Evolutionary conservation across 78 protist genomes (phyloP), one percentile per base, ranked within the genome.

Genomic region (Dictyostelium discoideum): DNA sequence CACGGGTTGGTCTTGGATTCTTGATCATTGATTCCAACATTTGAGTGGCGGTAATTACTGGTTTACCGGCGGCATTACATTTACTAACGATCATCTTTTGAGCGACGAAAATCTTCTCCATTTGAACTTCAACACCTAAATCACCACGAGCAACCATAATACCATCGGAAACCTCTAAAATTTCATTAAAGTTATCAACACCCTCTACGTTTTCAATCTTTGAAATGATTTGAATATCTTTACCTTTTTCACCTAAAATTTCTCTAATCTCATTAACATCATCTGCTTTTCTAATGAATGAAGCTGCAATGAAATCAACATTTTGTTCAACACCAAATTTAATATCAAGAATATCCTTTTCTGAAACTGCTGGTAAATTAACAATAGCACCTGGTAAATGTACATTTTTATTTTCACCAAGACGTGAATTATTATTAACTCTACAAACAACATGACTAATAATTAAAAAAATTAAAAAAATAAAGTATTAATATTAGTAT

Each of bases 81-180:
- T 98, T 96, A 18, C 81, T 26, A 16, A 98, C 97, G 67, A 98
- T 97, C 98, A 89, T 86, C 97, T 98, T 98, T 95, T 98, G 99
- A 18, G 97, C 97, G 65, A 86, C 74, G 26, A 97, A 92, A 26
- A 98, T 98, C 76, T 94, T 85, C 63, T 98, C 97, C 80, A 94
- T 48, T 39, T 98, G 97, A 46, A 98, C 95, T 80, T 98, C 99
- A 44, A 98, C 98, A 69, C 99, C 99, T 13, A 98, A 97, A 84
- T 98, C 99, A 37, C 99, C 99, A 42, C 99, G 95, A 26, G 99
- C 99, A 20, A 98, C 99, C 99, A 98, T 98, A 86, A 98, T 92
- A 73, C 99, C 99, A 63, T 98, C 99, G 37, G 98, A 54, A 6
- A 40, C 98, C 5, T 76, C 97, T 50, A 98, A 46, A 96, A 98